A percentile compares a stretch with the other conserved stretches of the same genome.
Evolutionary conservation across 192 early-diverging fungal genomes (phyloP).

Genomic region (Backusella morwellensis): DNA sequence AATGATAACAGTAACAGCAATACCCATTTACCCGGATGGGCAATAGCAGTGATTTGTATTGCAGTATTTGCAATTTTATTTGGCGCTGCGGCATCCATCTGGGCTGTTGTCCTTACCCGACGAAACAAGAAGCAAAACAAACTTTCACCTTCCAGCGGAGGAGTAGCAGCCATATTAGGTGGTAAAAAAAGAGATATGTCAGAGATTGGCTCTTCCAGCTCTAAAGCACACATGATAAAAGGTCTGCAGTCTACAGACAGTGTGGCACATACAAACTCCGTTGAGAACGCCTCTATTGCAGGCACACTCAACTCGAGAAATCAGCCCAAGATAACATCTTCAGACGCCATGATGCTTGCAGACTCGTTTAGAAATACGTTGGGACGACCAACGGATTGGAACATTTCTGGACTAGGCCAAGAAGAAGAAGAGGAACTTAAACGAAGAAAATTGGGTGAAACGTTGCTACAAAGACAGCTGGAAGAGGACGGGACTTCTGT

Average conservation of each 20-base stretch:
- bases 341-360: conserved; percentile 29
- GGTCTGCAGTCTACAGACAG: conserved; percentile 8
- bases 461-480: conserved; percentile 22
- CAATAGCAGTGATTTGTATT: conserved; percentile 30
- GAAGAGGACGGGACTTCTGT: conserved; percentile 31
- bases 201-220: neutral
- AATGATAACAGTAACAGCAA: neutral
- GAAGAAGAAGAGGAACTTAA: conserved; percentile 21
- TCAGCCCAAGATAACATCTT: conserved; percentile 10
- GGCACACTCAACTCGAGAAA: conserved; percentile 5
- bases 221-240: neutral
- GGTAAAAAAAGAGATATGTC: neutral
- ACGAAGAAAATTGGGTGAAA: conserved; percentile 21
- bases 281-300: conserved; percentile 3
- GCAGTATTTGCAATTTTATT: conserved; percentile 18
- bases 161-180: neutral
- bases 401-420: neutral
- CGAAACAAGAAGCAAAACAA: conserved; percentile 8
- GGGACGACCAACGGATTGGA: conserved; percentile 14
- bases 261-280: neutral
- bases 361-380: conserved; percentile 28
- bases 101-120: conserved; percentile 4
- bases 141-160: conserved; percentile 5
- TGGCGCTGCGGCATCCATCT: conserved; percentile 11
- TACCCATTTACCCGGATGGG: conserved; percentile 20